Conservation (phyloP, 306 rosid species). For the Vigna angularis region DNA sequence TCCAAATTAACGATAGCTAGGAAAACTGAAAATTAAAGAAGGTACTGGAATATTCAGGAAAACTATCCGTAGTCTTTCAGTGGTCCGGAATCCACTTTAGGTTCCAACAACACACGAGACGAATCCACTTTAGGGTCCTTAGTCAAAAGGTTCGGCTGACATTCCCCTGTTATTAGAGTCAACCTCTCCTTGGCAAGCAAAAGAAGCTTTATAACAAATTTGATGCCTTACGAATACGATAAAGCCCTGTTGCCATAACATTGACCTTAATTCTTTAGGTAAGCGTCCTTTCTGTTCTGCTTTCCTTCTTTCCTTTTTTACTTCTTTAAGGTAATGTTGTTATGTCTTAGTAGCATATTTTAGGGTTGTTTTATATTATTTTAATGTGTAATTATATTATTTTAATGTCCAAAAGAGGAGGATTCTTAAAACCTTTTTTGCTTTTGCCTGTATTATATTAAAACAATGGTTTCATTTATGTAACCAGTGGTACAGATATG, state of each 20-base stretch:
- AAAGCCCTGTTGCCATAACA: neutral
- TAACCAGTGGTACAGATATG: too few species aligned
- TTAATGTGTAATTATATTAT: too few species aligned
- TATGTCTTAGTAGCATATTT: too few species aligned
- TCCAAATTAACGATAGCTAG: neutral
- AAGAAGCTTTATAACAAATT: slow-evolving; percentile 16
- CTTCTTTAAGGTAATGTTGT: too few species aligned
- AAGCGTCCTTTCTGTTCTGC: too few species aligned
- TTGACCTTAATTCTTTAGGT: too few species aligned
- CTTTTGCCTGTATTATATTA: too few species aligned
- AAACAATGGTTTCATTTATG: too few species aligned
- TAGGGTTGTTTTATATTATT: too few species aligned
- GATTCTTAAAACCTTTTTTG: too few species aligned
- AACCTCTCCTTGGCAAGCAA: slow-evolving; percentile 29
- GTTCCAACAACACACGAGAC: slow-evolving; percentile 49
- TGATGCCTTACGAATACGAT: slow-evolving; percentile 43
- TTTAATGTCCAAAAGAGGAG: too few species aligned
- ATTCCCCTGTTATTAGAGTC: slow-evolving; percentile 56
- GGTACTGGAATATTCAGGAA: slow-evolving; percentile 18
- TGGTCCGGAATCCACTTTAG: neutral
- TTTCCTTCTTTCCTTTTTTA: too few species aligned
- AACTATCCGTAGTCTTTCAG: neutral
- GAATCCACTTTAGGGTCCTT: slow-evolving; percentile 48
- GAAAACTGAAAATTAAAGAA: neutral
- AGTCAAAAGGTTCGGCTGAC: slow-evolving; percentile 60